Evolutionary conservation across 2,329 filamentous ascomycete genomes (phyloP), one percentile per base, ranked within the genome.

Genomic region (Sclerotinia minor): DNA sequence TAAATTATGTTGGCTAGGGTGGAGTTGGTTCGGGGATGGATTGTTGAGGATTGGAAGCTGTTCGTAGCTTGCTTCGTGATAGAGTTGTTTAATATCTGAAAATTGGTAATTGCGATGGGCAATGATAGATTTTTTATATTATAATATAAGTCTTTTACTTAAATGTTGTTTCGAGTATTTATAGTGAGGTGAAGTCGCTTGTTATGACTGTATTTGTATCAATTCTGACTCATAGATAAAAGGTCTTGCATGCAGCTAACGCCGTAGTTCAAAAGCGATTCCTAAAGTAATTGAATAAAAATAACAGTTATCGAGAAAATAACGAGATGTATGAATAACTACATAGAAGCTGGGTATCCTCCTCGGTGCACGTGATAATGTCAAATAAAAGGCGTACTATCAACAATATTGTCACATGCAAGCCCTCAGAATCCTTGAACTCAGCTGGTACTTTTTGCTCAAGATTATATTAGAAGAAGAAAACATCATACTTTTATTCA

Each of bases 1-100:
- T 49, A 7, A 77, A 78, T 65, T 79, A 77, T 77, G n/a, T 19
- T 49, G 26, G 15, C 8, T 17, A 11, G 21, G 21, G 7, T 4
- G 11, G 35, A 5, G 19, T 38, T 17, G 32, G 11, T 13, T 32
- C 2, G n/a, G 19, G 11, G 15, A 49, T 17, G 7, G 3, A 21
- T 6, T 9, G 15, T 13, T 8, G 24, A 26, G 38, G 24, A 21
- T 3, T 17, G 0, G 0, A 11, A n/a, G 38, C 1, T 50, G 8
- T 32, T 32, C 41, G 5, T 9, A 15, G 5, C 26, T 7, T 21
- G 2, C n/a, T 50, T 15, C 21, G 17, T 4, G 0, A 49, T 15
- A n/a, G 19, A 54, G 19, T 15, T 35, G 13, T 41, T n/a, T n/a
- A n/a, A n/a, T n/a, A n/a, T n/a, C n/a, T 5, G 17, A 6, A 13